A percentile compares a stretch with the other conserved stretches of the same genome.
Conservation (phyloP, 129 eudicot genomes). For the Ambrosia artemisiifolia region DNA sequence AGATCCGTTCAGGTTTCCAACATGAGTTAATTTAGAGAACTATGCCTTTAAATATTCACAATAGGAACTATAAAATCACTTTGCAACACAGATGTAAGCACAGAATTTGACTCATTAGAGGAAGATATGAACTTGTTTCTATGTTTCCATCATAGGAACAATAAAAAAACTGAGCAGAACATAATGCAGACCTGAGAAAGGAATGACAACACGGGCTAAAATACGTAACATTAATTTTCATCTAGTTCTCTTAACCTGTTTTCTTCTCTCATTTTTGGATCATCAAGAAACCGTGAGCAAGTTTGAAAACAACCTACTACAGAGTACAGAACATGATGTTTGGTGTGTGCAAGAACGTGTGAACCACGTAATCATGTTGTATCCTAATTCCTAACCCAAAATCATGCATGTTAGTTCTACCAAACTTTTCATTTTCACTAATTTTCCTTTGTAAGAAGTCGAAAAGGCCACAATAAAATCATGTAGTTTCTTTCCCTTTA, state of each 20-base stretch:
- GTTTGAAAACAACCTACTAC: background rate
- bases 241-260: background rate
- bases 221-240: background rate
- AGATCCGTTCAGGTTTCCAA: no score
- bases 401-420: background rate
- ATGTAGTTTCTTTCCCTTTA: background rate
- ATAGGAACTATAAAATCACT: background rate
- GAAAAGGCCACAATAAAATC: background rate
- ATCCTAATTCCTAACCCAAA: background rate
- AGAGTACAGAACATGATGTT: background rate
- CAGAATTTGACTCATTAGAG: no score
- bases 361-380: conserved; percentile 13
- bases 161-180: background rate
- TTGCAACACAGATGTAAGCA: conserved; percentile 1
- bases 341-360: background rate
- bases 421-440: no score
- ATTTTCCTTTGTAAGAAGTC: background rate
- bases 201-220: background rate
- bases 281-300: background rate
- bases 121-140: no score
- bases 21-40: no score
- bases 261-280: background rate
- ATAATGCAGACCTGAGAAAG: background rate
- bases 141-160: no score
- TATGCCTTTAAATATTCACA: no score